Evolutionary conservation across 129 eudicot genomes (phyloP).

Genomic region (Helichrysum umbraculigerum): DNA sequence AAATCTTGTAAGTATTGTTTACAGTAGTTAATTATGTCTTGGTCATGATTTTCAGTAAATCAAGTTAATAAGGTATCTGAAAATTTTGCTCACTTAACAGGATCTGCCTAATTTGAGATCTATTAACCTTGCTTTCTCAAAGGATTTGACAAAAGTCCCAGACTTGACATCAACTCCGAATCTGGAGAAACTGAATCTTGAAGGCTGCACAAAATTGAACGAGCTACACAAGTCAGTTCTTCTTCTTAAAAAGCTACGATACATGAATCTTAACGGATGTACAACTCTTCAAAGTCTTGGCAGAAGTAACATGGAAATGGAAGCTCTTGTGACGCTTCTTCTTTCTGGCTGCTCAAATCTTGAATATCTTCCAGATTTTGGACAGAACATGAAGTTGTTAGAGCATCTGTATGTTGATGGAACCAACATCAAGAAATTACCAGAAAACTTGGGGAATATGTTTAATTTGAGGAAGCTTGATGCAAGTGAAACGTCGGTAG

Average conservation of each 20-base stretch:
- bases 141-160: constrained; percentile 13
- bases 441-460: constrained; percentile 21
- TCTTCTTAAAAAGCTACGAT: neutral
- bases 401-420: neutral
- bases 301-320: constrained; percentile 18
- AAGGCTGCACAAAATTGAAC: constrained; percentile 15
- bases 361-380: constrained; percentile 22
- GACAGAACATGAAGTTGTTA: constrained; percentile 15
- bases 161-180: constrained; percentile 15
- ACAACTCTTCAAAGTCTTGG: constrained; percentile 16
- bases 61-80: neutral
- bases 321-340: constrained; percentile 20
- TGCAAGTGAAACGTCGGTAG: constrained; percentile 15
- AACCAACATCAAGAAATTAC: constrained; percentile 19
- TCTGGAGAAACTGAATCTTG: constrained; percentile 15
- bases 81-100: neutral
- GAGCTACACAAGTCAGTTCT: constrained; percentile 23
- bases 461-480: constrained; percentile 16
- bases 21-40: neutral
- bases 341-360: constrained; percentile 25
- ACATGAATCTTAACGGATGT: constrained; percentile 18
- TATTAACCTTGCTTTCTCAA: constrained; percentile 26
- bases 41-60: neutral
- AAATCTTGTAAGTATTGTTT: constrained; percentile 9
- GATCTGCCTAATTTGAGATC: constrained; percentile 28